Conservation (phyloP, 2,329 filamentous ascomycete species). For the Aschersonia sp. region DNA sequence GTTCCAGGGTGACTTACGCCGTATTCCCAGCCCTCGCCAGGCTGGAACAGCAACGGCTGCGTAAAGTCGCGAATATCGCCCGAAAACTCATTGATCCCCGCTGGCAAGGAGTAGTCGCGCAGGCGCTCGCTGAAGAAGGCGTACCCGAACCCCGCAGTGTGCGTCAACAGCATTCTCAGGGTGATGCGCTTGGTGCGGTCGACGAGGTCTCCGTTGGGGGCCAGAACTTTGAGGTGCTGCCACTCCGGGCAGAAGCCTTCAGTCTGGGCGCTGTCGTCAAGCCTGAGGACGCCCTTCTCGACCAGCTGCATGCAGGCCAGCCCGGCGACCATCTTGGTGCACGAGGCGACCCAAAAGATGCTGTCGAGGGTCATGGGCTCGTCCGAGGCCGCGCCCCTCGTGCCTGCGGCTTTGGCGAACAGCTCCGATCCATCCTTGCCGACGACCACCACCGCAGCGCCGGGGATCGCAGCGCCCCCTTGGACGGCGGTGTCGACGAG, state of each 20-base stretch:
- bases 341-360: conserved; percentile 44
- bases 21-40: conserved; percentile 47
- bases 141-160: conserved; percentile 43
- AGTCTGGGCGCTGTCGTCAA: conserved; percentile 32
- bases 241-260: conserved; percentile 36
- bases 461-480: conserved; percentile 20
- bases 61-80: conserved; percentile 35
- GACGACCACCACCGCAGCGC: conserved; percentile 29
- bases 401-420: conserved; percentile 32
- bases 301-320: conserved; percentile 43
- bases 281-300: conserved; percentile 29
- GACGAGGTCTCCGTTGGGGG: conserved; percentile 19
- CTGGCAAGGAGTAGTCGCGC: conserved; percentile 29
- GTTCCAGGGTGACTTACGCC: conserved; percentile 30
- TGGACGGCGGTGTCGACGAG: background rate
- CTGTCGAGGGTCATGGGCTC: conserved; percentile 44
- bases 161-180: conserved; percentile 40
- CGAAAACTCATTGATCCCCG: conserved; percentile 42
- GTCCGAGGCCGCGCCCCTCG: conserved; percentile 22
- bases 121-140: conserved; percentile 36
- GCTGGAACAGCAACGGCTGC: conserved; percentile 45
- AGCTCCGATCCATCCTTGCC: conserved; percentile 30
- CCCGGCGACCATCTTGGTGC: conserved; percentile 39
- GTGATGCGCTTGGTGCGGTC: conserved; percentile 36
- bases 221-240: conserved; percentile 28